Evolutionary conservation across 225 moss, liverwort and hornwort species (phyloP), one percentile per base, ranked within the genome.

Genomic region (Polytrichum formosum): DNA sequence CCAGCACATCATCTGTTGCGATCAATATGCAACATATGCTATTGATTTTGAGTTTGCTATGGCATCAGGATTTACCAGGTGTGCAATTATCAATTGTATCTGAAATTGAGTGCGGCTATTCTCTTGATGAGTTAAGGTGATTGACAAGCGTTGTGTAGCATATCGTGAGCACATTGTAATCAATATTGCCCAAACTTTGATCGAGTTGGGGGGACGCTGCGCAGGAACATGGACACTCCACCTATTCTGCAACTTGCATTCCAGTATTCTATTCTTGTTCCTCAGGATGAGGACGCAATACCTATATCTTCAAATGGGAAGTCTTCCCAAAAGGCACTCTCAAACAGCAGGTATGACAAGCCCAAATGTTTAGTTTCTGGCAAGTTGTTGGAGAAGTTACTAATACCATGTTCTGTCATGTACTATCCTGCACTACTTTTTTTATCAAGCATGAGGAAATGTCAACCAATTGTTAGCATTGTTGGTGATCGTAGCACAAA

Each of bases 1-100:
- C 76, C 92, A 91, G 71, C 98, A 92, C 66, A 98, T 98, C 27
- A 94, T 94, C 56, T 94, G 98, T 79, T 98, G 98, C 73, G 94
- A 98, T 70, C 92, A 91, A 64, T 98, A 81, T 80, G 91, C 94
- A 65, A 92, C 98, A 4, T 98, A 92, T 75, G 94, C 90, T 56
- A 69, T 94, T 67, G 94, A 98, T 80, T 98, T 94, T 84, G 98
- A 98, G 81, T 98, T 98, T 76, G 73, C 82, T 64, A 53, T 76
- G 54, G 64, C 91, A 28, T 78, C 81, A 70, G 92, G 94, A 29
- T 87, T 98, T 55, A 78, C 88, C 78, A 94, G 92, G 98, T 94
- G 78, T 56, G 78, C 29, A 22, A 46, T 3, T 46, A 13, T 46
- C 46, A 46, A 16, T 13, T 46, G 46, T 16, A 16, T 46, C 13